A percentile compares a stretch with the other conserved stretches of the same genome.
These are phyloP conservation scores for Gloeopeniophorella convolvens DNA, from an alignment of 768 basidiomycete genomes.

Conservation along the genomic window DNA sequence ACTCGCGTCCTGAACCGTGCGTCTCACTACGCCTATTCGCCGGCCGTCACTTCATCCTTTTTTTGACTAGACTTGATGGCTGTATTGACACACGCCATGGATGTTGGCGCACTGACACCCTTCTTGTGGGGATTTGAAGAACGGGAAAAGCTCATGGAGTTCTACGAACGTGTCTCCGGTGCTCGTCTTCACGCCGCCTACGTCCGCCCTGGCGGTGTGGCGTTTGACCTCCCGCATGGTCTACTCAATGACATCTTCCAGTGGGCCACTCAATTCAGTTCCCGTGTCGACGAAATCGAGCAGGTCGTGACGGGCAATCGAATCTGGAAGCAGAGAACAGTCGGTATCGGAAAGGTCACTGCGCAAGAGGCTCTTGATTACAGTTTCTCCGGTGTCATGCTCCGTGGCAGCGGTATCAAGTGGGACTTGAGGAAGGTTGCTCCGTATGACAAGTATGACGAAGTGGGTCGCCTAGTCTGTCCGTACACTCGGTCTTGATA, in stretches of 20 bases:
- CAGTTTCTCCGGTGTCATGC: slow-evolving; percentile 94
- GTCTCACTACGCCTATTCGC: slow-evolving; percentile 25
- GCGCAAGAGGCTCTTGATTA: slow-evolving; percentile 91
- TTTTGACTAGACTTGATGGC: slow-evolving; percentile 80
- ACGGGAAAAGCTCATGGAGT: slow-evolving; percentile 99
- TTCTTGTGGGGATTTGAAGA: slow-evolving; percentile 99
- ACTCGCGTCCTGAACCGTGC: slow-evolving; percentile 90
- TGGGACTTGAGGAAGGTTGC: slow-evolving; percentile 92
- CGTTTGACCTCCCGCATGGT: slow-evolving; percentile 97
- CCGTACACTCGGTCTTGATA: background rate
- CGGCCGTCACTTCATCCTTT: background rate
- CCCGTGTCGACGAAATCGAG: slow-evolving; percentile 93
- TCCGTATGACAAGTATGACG: slow-evolving; percentile 95
- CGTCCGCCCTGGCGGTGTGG: slow-evolving; percentile 94
- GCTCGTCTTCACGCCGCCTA: slow-evolving; percentile 98
- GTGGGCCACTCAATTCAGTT: slow-evolving; percentile 93
- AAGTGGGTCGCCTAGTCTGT: slow-evolving; percentile 40
- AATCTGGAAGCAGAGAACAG: slow-evolving; percentile 95
- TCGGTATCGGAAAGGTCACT: slow-evolving; percentile 85
- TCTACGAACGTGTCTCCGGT: slow-evolving; percentile 98
- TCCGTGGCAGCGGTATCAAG: slow-evolving; percentile 85
- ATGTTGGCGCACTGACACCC: slow-evolving; percentile 95
- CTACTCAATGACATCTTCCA: slow-evolving; percentile 97
- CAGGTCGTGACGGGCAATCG: slow-evolving; percentile 97
- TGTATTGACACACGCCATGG: slow-evolving; percentile 90